These are phyloP conservation scores for Ensete glaucum DNA, from an alignment of 176 grass and related monocot genomes.

Conservation along the genomic window DNA sequence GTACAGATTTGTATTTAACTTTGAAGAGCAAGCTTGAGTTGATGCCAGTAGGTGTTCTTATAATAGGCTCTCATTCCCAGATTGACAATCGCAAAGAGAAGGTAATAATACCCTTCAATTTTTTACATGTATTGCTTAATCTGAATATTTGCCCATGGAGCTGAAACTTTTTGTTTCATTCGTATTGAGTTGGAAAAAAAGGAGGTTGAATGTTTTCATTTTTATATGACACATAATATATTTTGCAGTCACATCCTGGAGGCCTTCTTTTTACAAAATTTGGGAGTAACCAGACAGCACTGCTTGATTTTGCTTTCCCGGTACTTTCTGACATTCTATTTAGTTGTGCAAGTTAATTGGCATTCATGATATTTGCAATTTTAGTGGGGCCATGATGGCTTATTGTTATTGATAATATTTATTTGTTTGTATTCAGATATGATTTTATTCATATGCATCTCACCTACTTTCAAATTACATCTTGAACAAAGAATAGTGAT, in stretches of 20 bases:
- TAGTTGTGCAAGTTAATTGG: not conserved
- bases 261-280: constrained; percentile 98
- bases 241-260: constrained; percentile 78
- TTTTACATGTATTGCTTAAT: not conserved
- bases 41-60: constrained; percentile 76
- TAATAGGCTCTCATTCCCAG: constrained; percentile 84
- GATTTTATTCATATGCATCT: constrained; percentile 10
- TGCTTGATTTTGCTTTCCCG: constrained; percentile 93
- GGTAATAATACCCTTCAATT: constrained; percentile 30
- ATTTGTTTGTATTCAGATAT: constrained; percentile 5
- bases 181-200: no score
- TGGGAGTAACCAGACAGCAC: constrained; percentile 59
- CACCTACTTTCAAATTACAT: constrained; percentile 1
- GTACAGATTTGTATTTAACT: constrained; percentile 61
- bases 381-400: not conserved
- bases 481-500: no score
- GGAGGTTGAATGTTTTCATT: not conserved
- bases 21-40: constrained; percentile 74
- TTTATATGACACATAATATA: not conserved
- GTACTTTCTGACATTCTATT: constrained; percentile 2
- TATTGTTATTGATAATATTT: constrained; percentile 16
- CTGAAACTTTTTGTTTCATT: not conserved
- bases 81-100: constrained; percentile 98
- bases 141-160: constrained; percentile 1
- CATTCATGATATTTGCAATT: not conserved